Evolutionary conservation across 768 basidiomycete species (phyloP).

Genomic region (Boletales sp.): DNA sequence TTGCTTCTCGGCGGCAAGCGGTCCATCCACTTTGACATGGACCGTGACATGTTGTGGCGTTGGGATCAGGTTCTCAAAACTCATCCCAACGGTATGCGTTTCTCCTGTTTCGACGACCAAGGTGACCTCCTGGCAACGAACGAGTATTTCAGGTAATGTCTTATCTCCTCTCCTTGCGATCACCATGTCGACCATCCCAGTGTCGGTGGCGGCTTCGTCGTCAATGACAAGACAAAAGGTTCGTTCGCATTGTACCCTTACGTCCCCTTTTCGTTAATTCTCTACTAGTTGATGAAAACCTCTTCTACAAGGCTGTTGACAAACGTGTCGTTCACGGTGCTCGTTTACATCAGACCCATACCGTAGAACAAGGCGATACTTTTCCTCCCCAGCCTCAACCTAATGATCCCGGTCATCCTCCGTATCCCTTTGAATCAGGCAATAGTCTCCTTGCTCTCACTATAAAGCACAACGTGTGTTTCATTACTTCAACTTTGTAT

Average conservation of each 20-base stretch:
- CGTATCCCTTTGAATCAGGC: conserved; percentile 80
- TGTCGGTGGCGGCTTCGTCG: conserved; percentile 92
- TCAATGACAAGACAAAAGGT: conserved; percentile 93
- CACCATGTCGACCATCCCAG: conserved; percentile 28
- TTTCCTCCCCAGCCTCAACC: conserved; percentile 8
- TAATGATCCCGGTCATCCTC: conserved; percentile 54
- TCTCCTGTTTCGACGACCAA: conserved; percentile 75
- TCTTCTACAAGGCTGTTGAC: conserved; percentile 91
- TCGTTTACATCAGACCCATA: conserved; percentile 65
- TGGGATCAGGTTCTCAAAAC: conserved; percentile 88
- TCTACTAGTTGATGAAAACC: conserved; percentile 76
- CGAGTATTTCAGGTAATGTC: conserved; percentile 74
- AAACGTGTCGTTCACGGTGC: conserved; percentile 78
- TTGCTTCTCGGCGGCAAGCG: conserved; percentile 72
- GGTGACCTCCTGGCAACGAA: conserved; percentile 91
- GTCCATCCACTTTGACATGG: conserved; percentile 81
- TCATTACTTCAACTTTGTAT: neutral
- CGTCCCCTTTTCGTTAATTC: conserved; percentile 1
- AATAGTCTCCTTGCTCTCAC: conserved; percentile 73
- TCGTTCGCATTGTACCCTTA: conserved; percentile 31
- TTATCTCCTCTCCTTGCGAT: neutral
- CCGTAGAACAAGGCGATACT: conserved; percentile 28
- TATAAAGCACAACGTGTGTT: conserved; percentile 74
- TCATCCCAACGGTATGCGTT: conserved; percentile 92
- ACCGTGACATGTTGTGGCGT: conserved; percentile 89